Evolutionary conservation across 2,329 filamentous ascomycete species (phyloP).

Genomic region (Chrysoporthe austroafricana): DNA sequence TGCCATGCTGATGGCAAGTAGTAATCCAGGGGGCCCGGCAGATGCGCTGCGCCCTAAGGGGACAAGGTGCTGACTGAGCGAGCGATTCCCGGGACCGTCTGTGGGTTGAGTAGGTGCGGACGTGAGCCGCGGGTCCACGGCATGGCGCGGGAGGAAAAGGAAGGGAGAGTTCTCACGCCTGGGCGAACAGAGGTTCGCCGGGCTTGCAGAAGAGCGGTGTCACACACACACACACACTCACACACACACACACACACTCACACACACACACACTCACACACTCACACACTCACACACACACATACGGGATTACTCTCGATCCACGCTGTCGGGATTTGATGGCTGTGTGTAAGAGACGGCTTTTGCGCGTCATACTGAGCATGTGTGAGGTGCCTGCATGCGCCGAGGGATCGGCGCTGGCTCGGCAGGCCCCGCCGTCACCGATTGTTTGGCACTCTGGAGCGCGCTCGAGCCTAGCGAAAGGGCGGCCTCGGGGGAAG

Average conservation of each 20-base stretch:
- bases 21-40: slow-evolving; percentile 7
- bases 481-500: slow-evolving; percentile 16
- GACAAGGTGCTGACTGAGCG: slow-evolving; percentile 30
- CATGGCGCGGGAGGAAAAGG: slow-evolving; percentile 1
- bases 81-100: slow-evolving; percentile 3
- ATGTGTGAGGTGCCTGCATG: background rate
- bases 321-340: slow-evolving; percentile 22
- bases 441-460: slow-evolving; percentile 22
- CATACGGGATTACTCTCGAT: slow-evolving; percentile 21
- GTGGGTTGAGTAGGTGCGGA: background rate
- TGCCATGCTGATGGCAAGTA: background rate
- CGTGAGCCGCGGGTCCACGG: slow-evolving; percentile 12
- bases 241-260: slow-evolving; percentile 5
- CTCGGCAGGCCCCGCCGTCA: slow-evolving; percentile 11
- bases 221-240: slow-evolving; percentile 13
- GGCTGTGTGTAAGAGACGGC: background rate
- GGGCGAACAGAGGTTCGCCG: background rate
- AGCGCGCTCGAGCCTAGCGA: slow-evolving; percentile 5
- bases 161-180: slow-evolving; percentile 3
- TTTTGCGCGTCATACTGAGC: no score
- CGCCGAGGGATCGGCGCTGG: background rate
- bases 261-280: slow-evolving; percentile 4
- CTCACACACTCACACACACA: background rate
- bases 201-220: slow-evolving; percentile 22
- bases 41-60: slow-evolving; percentile 19